A percentile compares a stretch with the other conserved stretches of the same genome.
Evolutionary conservation across 257 asterid species (phyloP).

Genomic region (Forsythia viridissima): DNA sequence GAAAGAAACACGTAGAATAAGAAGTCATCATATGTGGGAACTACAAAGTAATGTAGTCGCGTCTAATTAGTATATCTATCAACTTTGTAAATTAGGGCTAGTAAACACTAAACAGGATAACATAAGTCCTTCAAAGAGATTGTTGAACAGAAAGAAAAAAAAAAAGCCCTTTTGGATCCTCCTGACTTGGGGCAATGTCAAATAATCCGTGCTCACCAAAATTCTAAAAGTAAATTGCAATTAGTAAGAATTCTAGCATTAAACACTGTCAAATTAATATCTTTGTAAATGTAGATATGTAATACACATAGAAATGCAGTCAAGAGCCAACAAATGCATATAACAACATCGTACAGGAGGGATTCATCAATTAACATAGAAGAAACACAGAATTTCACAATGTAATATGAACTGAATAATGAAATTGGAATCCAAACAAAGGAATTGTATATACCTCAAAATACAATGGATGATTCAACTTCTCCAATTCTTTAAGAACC

Average conservation of each 20-base stretch:
- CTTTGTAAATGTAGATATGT: not conserved
- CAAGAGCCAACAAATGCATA: not conserved
- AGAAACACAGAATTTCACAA: not conserved
- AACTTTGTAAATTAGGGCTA: not conserved
- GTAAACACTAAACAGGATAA: constrained; percentile 3
- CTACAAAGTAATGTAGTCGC: not conserved
- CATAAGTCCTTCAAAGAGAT: not conserved
- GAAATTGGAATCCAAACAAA: not conserved
- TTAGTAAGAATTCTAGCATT: not conserved
- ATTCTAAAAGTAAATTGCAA: constrained; percentile 8
- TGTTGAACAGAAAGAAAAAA: not conserved
- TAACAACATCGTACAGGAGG: not conserved
- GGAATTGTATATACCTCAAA: constrained; percentile 50
- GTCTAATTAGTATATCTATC: not conserved
- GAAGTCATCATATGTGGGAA: not conserved
- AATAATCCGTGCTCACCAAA: constrained; percentile 19
- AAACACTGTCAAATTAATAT: not conserved
- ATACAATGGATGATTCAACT: constrained; percentile 60
- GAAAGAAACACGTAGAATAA: not conserved
- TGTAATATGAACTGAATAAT: not conserved
- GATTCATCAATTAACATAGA: not conserved
- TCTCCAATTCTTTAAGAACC: constrained; percentile 72
- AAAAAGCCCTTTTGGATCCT: not conserved
- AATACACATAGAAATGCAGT: not conserved
- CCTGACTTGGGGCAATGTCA: not conserved